Percentiles rank a stretch among this genome's conserved stretches.
phyloP scores from a whole-genome alignment of 148 eudicot species.

The Beta vulgaris region DNA sequence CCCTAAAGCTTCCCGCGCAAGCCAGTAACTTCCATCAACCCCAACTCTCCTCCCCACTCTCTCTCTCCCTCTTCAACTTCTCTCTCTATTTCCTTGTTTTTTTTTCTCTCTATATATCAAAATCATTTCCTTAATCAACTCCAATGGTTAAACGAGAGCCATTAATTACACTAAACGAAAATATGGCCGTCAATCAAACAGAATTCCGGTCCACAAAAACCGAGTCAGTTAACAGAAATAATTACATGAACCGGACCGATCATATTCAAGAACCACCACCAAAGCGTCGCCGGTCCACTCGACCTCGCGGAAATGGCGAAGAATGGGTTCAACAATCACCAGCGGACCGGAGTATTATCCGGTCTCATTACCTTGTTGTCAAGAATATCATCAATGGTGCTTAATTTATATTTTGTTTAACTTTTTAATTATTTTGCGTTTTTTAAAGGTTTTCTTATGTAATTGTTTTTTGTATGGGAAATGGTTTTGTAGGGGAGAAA shows the following conservation, averaged over 20 bases:
- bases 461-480: not conserved
- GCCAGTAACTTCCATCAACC: not conserved
- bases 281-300: constrained; percentile 8
- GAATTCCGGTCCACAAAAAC: constrained; percentile 1
- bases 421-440: not conserved
- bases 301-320: not conserved
- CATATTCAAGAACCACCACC: not conserved
- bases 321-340: constrained; percentile 1
- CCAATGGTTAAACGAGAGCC: constrained; percentile 1
- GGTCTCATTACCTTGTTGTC: constrained; percentile 19
- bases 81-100: not conserved
- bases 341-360: constrained; percentile 24
- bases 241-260: not conserved
- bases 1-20: not conserved
- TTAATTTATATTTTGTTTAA: not conserved
- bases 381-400: constrained; percentile 22
- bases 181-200: not conserved
- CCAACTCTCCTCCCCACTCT: not conserved
- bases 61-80: not conserved
- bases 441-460: not conserved
- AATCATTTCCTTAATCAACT: not conserved
- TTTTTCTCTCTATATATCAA: no score
- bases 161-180: not conserved
- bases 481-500: constrained; percentile 37
- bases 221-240: not conserved